phyloP scores from a whole-genome alignment of 108 stramenopile genomes.

The Cyclotella kingstonii region DNA sequence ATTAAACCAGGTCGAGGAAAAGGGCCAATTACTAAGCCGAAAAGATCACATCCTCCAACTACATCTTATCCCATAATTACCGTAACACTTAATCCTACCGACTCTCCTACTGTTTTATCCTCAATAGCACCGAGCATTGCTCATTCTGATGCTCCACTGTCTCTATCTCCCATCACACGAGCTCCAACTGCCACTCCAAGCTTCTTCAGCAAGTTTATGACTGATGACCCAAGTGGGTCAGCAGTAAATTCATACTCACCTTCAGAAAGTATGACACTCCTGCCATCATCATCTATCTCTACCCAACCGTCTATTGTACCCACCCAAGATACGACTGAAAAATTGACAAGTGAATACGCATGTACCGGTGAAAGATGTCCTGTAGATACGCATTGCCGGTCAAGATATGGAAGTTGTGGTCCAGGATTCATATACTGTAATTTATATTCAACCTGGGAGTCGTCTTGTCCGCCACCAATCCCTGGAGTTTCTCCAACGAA shows the following conservation, averaged over 20 bases:
- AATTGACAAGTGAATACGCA: neutral
- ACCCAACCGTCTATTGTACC: neutral
- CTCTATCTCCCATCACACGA: too few species aligned
- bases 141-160: too few species aligned
- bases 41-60: conserved; percentile 1
- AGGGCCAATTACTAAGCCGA: neutral
- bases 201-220: too few species aligned
- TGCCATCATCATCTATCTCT: neutral
- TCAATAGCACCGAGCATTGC: too few species aligned
- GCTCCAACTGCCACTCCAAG: conserved; percentile 6
- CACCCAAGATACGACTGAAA: neutral
- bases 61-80: neutral
- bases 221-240: too few species aligned
- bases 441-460: conserved; percentile 13
- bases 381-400: conserved; percentile 22
- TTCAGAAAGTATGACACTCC: neutral
- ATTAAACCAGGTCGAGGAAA: conserved; percentile 6
- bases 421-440: conserved; percentile 41
- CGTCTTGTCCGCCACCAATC: conserved; percentile 8
- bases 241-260: neutral
- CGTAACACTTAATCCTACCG: too few species aligned
- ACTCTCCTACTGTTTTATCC: too few species aligned
- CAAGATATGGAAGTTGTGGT: conserved; percentile 30
- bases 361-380: conserved; percentile 37
- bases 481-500: conserved; percentile 15